These are phyloP conservation scores for Neonectria ditissima DNA, from an alignment of 2,329 filamentous ascomycete genomes.

Conservation along the genomic window DNA sequence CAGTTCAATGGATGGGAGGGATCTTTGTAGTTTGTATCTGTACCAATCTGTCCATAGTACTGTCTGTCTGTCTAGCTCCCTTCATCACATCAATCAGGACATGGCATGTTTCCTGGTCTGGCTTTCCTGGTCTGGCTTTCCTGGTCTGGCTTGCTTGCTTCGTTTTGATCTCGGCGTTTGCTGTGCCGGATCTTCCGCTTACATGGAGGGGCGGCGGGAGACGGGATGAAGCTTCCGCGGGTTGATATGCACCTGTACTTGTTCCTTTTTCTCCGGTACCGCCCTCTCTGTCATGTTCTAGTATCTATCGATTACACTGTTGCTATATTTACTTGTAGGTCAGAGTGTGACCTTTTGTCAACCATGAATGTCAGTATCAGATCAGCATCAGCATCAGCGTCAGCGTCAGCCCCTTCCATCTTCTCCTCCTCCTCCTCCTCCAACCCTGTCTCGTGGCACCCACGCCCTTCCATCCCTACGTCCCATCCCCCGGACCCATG, in stretches of 20 bases:
- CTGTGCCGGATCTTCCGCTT: background rate
- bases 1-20: too few relatives aligned
- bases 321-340: background rate
- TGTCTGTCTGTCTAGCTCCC: background rate
- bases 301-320: too few relatives aligned
- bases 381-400: background rate
- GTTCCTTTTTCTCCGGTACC: background rate
- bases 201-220: too few relatives aligned
- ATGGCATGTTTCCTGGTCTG: background rate
- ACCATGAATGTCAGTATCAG: too few relatives aligned
- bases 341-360: background rate
- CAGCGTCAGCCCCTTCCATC: background rate
- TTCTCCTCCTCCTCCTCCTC: background rate
- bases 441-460: slow-evolving; percentile 4
- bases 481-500: slow-evolving; percentile 15
- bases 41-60: too few relatives aligned
- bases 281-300: background rate
- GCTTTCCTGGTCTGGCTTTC: background rate
- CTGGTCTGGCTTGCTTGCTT: background rate
- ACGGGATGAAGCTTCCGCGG: background rate
- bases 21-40: background rate
- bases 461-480: slow-evolving; percentile 12
- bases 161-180: background rate
- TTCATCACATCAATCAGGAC: background rate
- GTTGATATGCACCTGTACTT: too few relatives aligned